These are phyloP conservation scores for Cercophora sp. DNA, from an alignment of 495 filamentous ascomycete genomes.

Conservation along the genomic window DNA sequence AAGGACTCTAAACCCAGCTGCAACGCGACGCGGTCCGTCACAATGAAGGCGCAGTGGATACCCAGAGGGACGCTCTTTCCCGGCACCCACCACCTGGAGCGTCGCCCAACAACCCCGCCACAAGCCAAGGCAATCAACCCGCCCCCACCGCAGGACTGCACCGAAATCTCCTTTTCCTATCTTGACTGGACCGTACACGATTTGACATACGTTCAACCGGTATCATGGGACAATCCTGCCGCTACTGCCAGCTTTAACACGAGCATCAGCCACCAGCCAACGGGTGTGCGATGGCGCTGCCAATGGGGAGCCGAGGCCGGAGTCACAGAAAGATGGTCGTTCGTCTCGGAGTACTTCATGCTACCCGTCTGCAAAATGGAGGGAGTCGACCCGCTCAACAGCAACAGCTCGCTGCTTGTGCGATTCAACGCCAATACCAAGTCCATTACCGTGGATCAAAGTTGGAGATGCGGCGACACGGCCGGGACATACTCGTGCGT, in stretches of 20 bases:
- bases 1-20: not conserved
- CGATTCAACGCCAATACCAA: not conserved
- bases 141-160: conserved; percentile 3
- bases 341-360: not conserved
- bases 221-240: conserved; percentile 1
- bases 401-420: not conserved
- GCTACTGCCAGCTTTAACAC: conserved; percentile 4
- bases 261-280: not conserved
- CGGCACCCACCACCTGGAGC: not conserved
- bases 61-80: conserved; percentile 3
- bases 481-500: conserved; percentile 6
- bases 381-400: not conserved
- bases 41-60: conserved; percentile 5
- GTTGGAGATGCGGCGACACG: not conserved
- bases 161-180: conserved; percentile 2
- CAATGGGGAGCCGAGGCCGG: conserved; percentile 6
- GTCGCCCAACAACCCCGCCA: not conserved
- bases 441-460: not conserved
- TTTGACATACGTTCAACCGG: not conserved
- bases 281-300: not conserved
- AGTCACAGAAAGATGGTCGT: not conserved
- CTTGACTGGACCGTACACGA: conserved; percentile 2
- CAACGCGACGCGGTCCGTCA: not conserved
- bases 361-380: not conserved
- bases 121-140: not conserved